Evolutionary conservation across 208 protist species (phyloP), one percentile per base, ranked within the genome.

Genomic region (Spironucleus salmonicida): DNA sequence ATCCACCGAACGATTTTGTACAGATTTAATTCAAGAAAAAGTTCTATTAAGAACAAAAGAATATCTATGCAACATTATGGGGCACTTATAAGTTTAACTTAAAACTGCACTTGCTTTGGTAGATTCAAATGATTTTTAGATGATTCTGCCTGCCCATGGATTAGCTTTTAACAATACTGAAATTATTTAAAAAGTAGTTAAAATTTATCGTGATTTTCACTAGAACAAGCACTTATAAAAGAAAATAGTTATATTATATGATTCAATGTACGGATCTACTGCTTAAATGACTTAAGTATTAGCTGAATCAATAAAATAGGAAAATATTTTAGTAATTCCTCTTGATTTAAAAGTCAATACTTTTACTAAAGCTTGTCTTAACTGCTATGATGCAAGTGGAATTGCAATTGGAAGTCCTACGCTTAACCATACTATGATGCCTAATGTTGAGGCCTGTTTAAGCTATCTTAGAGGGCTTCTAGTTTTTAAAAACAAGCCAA

Each of bases 371-470:
- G 64, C 38, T n/a, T 9, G 32, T 4, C n/a, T 71, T 2, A 9
- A 71, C n/a, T 42, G 4, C 11, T 71, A 71, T 35, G 64, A 71
- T 35, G 15, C 19, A 2, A 15, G 11, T 9, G 7, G 34, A 7
- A 15, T 71, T n/a, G 64, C 40, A 11, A 42, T 71, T 71, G 64
- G 30, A n/a, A 45, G 19, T 15, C 64, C 64, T 9, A 45, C 64
- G n/a, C 7, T 71, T 4, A 71, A 71, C 34, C 15, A 11, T 4
- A 42, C 64, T 9, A 57, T 40, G 38, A 71, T 71, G 64, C 64
- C 64, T 2, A 49, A 9, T 2, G n/a, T 71, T 15, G 15, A 11
- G 7, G 64, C 64, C 40, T n/a, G 4, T 4, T 35, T 71, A 42
- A 45, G 38, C n/a, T 71, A 71, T n/a, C 32, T 42, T 2, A 2